Evolutionary conservation across 2,329 filamentous ascomycete species (phyloP).

Genomic region (Fusarium pininemorale): DNA sequence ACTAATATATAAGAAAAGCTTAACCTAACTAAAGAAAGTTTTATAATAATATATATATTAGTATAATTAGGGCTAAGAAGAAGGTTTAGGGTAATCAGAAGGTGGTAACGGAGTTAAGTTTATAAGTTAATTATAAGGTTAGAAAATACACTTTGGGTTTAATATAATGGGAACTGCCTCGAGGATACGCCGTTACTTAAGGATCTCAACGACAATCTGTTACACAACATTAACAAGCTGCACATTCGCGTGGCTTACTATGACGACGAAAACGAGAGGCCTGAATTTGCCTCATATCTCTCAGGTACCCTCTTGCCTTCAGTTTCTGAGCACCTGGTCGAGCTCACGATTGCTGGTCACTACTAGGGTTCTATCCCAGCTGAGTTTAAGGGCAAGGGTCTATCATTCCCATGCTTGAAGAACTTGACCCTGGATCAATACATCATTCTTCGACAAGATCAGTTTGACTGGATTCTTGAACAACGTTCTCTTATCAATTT

Average conservation of each 20-base stretch:
- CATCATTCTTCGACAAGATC: constrained; percentile 29
- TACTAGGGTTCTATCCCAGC: constrained; percentile 34
- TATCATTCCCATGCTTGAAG: constrained; percentile 33
- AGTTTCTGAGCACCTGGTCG: constrained; percentile 27
- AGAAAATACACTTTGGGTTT: too few species aligned
- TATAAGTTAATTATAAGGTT: too few species aligned
- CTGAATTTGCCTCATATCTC: neutral
- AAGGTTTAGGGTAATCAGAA: too few species aligned
- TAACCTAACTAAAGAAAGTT: too few species aligned
- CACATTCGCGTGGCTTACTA: constrained; percentile 10
- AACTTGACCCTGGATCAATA: constrained; percentile 20
- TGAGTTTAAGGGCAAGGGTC: constrained; percentile 30
- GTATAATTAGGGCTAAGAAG: too few species aligned
- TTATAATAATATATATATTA: too few species aligned
- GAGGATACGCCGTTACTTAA: constrained; percentile 13
- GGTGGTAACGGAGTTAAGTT: too few species aligned
- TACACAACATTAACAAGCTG: constrained; percentile 24
- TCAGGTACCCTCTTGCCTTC: constrained; percentile 13
- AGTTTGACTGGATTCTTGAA: constrained; percentile 39
- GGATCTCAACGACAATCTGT: constrained; percentile 4
- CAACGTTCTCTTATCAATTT: constrained; percentile 16
- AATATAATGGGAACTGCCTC: too few species aligned
- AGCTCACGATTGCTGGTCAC: constrained; percentile 24
- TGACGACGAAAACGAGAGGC: constrained; percentile 1
- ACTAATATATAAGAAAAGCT: too few species aligned